Evolutionary conservation across 139 green algal species (phyloP).

Genomic region (Asterochloris sp.): DNA sequence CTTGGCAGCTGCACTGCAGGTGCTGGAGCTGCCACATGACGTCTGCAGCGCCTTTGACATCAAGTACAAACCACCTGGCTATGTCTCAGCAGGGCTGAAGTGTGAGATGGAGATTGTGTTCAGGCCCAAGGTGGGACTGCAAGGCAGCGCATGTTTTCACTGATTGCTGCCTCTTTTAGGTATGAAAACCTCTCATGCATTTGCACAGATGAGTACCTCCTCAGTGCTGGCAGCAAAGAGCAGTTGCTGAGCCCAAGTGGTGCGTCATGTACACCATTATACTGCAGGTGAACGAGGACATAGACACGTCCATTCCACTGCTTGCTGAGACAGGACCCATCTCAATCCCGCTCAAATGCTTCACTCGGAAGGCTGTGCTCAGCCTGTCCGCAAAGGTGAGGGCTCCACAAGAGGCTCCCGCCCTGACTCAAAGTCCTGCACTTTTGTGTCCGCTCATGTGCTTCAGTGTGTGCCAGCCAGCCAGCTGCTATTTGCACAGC

Average conservation of each 20-base stretch:
- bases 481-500: background rate
- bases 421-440: too few species aligned
- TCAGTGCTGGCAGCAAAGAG: background rate
- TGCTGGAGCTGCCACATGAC: slow-evolving; percentile 37
- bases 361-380: background rate
- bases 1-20: slow-evolving; percentile 12
- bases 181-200: background rate
- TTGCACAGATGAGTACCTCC: background rate
- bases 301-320: slow-evolving; percentile 39
- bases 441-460: too few species aligned
- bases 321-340: slow-evolving; percentile 56
- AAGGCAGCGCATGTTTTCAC: too few species aligned
- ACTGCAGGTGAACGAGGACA: slow-evolving; percentile 44
- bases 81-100: slow-evolving; percentile 50
- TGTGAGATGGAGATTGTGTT: slow-evolving; percentile 49
- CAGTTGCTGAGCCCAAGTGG: background rate
- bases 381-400: background rate
- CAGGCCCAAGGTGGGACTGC: slow-evolving; percentile 41
- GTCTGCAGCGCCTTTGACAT: slow-evolving; percentile 43
- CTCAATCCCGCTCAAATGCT: slow-evolving; percentile 26
- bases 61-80: slow-evolving; percentile 51
- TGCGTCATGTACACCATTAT: background rate
- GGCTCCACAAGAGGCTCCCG: background rate
- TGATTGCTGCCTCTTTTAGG: too few species aligned
- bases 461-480: background rate